Evolutionary conservation across 805 yeast genomes (phyloP).

Genomic region (Myxozyma nipponensis): DNA sequence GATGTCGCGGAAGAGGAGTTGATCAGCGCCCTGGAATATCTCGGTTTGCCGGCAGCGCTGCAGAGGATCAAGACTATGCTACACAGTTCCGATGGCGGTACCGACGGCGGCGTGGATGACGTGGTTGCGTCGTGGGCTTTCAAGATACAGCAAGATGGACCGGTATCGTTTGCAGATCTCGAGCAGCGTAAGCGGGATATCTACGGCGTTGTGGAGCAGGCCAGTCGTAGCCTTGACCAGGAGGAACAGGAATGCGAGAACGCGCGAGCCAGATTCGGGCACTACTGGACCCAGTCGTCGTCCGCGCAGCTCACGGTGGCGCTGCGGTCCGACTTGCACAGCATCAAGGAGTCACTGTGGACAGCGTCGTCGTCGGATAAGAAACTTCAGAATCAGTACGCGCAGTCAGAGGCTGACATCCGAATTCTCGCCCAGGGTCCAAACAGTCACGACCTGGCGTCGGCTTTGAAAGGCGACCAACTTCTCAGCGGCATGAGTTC

Average conservation of each 20-base stretch:
- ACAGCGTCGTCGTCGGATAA: too few relatives aligned
- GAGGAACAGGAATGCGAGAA: constrained; percentile 40
- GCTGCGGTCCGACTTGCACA: too few relatives aligned
- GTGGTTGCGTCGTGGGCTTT: constrained; percentile 19
- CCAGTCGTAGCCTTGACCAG: constrained; percentile 29
- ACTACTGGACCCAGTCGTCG: constrained; percentile 43
- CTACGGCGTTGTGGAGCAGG: constrained; percentile 32
- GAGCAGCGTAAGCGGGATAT: constrained; percentile 23
- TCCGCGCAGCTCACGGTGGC: too few relatives aligned
- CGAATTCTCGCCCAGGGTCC: constrained; percentile 49
- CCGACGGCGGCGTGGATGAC: constrained; percentile 18
- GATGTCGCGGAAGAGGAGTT: constrained; percentile 79
- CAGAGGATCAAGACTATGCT: constrained; percentile 45
- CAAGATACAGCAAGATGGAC: constrained; percentile 9
- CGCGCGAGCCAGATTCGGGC: constrained; percentile 39
- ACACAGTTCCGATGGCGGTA: constrained; percentile 10
- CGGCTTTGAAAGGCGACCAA: constrained; percentile 36
- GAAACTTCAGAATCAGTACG: too few relatives aligned
- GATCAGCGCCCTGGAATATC: constrained; percentile 71
- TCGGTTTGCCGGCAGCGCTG: constrained; percentile 68
- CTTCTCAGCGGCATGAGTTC: background rate
- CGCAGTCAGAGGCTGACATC: too few relatives aligned
- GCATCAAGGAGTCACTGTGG: too few relatives aligned
- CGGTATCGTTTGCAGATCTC: constrained; percentile 29
- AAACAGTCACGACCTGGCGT: constrained; percentile 41